Base-by-base conservation (phyloP, 2,329 filamentous ascomycete genomes). In the Xylariales sp. region DNA sequence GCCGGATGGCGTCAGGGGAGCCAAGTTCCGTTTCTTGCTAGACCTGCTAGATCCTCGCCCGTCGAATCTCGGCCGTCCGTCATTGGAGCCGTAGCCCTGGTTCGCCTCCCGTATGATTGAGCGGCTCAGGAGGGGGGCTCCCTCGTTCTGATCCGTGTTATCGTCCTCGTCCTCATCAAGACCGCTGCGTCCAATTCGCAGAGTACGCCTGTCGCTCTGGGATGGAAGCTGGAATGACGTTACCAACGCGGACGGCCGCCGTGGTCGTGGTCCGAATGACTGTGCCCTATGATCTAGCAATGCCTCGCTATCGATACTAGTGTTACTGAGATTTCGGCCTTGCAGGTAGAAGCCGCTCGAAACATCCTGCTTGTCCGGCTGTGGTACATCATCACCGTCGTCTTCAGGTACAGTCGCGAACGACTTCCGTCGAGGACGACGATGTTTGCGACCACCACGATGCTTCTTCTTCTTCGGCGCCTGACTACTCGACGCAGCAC, bases 251-350 rank as follows among this genome's bases (percentile, higher is more conserved):
- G 78, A 79, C 27, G 76, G 61, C 51, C 85, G 75, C 50, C 86
- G 74, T 31, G 82, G 70, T 38, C 84, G 77, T 65, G 87, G 74
- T 47, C 61, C 22, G 14, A 38, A 52, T 14, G 43, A 43, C 37
- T 59, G 40, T 43, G 51, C 46, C 38, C 49, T 79, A 63, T 97
- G 91, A 63, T 97, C 91, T 14, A 97, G 69, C 51, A 97, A 68
- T 6, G 80, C 83, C 58, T 95, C 84, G 61, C 89, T 96, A 51
- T 96, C 91, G 48, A 97, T 69, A 61, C 91, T 97, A 1, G 86
- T 89, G 53, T 76, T 82, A 66, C 91, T 97, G 48, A 82, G 58
- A 58, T 86, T 88, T 32, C 68, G 64, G 6, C 69, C 58, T 38
- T 68, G 63, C 44, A 73, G 60, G 56, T 78, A 78, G 57, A 79